Conservation (phyloP, 2,329 filamentous ascomycete species). For the Cladophialophora exuberans region DNA sequence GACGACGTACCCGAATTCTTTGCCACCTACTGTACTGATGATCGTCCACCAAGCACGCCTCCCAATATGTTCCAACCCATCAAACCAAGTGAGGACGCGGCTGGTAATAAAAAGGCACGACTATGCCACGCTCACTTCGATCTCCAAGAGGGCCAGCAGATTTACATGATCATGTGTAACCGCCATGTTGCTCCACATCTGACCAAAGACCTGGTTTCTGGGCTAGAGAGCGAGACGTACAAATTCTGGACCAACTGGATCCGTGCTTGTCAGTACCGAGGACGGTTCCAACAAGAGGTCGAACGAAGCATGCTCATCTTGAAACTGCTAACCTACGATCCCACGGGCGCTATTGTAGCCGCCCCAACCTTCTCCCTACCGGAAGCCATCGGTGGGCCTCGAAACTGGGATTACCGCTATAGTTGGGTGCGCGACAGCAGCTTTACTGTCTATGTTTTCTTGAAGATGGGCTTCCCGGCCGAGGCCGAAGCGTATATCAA, state of each 20-base stretch:
- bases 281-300: conserved; percentile 73
- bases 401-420: conserved; percentile 59
- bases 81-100: conserved; percentile 1
- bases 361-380: conserved; percentile 77
- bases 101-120: conserved; percentile 2
- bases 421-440: conserved; percentile 78
- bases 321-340: conserved; percentile 77
- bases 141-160: conserved; percentile 27
- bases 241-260: conserved; percentile 76
- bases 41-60: conserved; percentile 3
- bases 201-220: conserved; percentile 19
- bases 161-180: conserved; percentile 30
- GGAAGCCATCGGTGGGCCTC: conserved; percentile 69
- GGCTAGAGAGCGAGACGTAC: conserved; percentile 67
- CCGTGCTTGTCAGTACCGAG: conserved; percentile 69
- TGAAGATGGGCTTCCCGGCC: conserved; percentile 73
- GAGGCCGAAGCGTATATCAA: conserved; percentile 79
- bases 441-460: conserved; percentile 75
- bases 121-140: conserved; percentile 19
- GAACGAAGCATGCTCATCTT: conserved; percentile 72
- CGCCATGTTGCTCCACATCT: conserved; percentile 24
- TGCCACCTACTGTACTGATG: conserved; percentile 22
- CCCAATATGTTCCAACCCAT: conserved; percentile 22
- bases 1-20: conserved; percentile 25
- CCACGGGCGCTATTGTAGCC: conserved; percentile 76